phyloP scores from a whole-genome alignment of 108 stramenopile genomes.

The Asterionellopsis glacialis region DNA sequence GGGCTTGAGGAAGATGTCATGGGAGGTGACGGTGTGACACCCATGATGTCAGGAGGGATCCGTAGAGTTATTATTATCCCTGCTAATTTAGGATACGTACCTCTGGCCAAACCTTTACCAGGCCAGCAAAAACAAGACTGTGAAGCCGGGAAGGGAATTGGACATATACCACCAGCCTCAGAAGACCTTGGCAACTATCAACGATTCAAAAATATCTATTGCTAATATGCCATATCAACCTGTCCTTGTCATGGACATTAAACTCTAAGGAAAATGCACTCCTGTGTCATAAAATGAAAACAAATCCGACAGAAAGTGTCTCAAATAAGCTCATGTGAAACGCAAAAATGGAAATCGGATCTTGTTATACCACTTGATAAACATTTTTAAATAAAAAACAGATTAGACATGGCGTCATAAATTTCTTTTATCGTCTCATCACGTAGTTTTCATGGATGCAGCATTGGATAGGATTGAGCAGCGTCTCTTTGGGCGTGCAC shows the following conservation, averaged over 20 bases:
- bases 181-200: slow-evolving; percentile 57
- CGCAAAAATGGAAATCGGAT: too few species aligned
- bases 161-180: slow-evolving; percentile 47
- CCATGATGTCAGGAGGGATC: slow-evolving; percentile 61
- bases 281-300: neutral
- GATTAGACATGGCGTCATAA: too few species aligned
- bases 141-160: slow-evolving; percentile 39
- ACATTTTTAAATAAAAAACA: too few species aligned
- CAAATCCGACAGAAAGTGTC: too few species aligned
- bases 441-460: too few species aligned
- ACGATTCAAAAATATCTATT: slow-evolving; percentile 78
- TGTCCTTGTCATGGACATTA: slow-evolving; percentile 71
- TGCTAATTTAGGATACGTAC: slow-evolving; percentile 40
- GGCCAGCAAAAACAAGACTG: slow-evolving; percentile 36
- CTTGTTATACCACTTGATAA: too few species aligned
- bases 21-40: slow-evolving; percentile 28
- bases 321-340: too few species aligned
- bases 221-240: slow-evolving; percentile 67
- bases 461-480: too few species aligned
- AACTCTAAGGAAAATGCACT: slow-evolving; percentile 52
- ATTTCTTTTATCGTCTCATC: too few species aligned
- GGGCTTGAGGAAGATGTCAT: slow-evolving; percentile 64
- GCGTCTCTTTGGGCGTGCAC: too few species aligned
- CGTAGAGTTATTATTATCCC: slow-evolving; percentile 65
- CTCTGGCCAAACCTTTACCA: slow-evolving; percentile 15